Percentiles rank a stretch among this genome's conserved stretches.
Conservation (phyloP, 1,284 basidiomycete species). For the Mycena sp. region DNA sequence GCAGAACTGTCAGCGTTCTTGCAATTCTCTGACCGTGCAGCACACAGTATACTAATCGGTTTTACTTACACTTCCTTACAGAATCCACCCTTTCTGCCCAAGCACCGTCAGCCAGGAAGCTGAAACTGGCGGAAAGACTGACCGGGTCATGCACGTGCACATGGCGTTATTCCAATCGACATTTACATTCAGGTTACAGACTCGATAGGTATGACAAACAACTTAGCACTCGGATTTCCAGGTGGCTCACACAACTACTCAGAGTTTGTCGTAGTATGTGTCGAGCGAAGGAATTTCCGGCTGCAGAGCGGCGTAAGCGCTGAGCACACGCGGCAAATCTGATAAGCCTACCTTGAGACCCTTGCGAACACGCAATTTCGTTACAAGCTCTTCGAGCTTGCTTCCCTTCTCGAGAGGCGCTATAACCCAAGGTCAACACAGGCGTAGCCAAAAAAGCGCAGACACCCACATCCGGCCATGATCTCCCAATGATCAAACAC, state of each 20-base stretch:
- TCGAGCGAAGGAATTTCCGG: background rate
- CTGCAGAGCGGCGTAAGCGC: background rate
- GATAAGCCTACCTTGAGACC: slow-evolving; percentile 79
- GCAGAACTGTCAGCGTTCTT: background rate
- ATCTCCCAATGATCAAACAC: slow-evolving; percentile 95
- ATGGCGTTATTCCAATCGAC: no score
- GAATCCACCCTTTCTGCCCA: background rate
- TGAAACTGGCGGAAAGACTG: background rate
- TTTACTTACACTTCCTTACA: background rate
- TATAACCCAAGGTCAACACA: slow-evolving; percentile 40
- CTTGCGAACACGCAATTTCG: slow-evolving; percentile 87
- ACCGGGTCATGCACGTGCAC: no score
- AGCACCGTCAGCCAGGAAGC: background rate
- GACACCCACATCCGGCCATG: slow-evolving; percentile 79
- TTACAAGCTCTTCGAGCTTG: slow-evolving; percentile 91
- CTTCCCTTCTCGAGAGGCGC: slow-evolving; percentile 85
- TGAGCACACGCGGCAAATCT: background rate
- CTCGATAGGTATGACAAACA: slow-evolving; percentile 6
- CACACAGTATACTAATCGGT: background rate
- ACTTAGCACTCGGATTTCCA: slow-evolving; percentile 12
- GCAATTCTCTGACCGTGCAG: background rate
- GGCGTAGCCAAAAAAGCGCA: slow-evolving; percentile 4
- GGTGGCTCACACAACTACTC: slow-evolving; percentile 32
- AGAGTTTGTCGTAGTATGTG: slow-evolving; percentile 43
- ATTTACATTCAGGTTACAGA: slow-evolving; percentile 18